phyloP scores from a whole-genome alignment of 345 rosid genomes.

The Tarenaya hassleriana region DNA sequence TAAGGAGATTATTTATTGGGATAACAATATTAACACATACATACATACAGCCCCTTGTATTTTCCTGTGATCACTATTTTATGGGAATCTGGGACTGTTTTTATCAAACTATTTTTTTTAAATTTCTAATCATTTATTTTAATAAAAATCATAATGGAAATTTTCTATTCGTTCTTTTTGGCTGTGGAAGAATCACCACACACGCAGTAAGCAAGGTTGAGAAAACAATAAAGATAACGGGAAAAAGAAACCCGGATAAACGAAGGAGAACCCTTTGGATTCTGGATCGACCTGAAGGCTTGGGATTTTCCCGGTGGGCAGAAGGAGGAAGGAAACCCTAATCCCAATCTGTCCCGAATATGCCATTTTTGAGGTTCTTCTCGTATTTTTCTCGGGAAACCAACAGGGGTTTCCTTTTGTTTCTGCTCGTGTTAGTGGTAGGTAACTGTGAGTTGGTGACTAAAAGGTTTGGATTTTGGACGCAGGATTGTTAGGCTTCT shows the following conservation, averaged over 20 bases:
- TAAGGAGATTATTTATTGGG: too few relatives aligned
- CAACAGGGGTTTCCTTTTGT: conserved; percentile 1
- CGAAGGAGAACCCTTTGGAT: neutral
- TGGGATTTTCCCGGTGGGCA: conserved; percentile 12
- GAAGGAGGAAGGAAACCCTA: conserved; percentile 25
- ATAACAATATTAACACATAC: too few relatives aligned
- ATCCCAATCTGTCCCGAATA: conserved; percentile 29
- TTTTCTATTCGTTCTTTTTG: conserved; percentile 24
- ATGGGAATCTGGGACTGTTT: too few relatives aligned
- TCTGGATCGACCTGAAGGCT: conserved; percentile 10
- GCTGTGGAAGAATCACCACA: conserved; percentile 32
- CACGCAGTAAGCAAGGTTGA: conserved; percentile 13
- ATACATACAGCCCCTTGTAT: too few relatives aligned
- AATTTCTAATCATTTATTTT: neutral
- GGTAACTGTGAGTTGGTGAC: too few relatives aligned
- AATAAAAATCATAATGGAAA: conserved; percentile 4
- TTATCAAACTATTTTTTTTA: neutral
- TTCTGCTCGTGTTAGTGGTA: conserved; percentile 8
- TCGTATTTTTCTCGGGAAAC: neutral
- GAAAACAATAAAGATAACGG: neutral
- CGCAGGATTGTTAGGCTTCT: conserved; percentile 34
- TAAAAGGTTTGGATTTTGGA: neutral
- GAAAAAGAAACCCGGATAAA: conserved; percentile 11
- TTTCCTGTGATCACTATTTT: too few relatives aligned
- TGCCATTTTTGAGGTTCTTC: conserved; percentile 46